Evolutionary conservation across 2,329 filamentous ascomycete genomes (phyloP), one percentile per base, ranked within the genome.

Genomic region (Ploettnerulaceae sp.): DNA sequence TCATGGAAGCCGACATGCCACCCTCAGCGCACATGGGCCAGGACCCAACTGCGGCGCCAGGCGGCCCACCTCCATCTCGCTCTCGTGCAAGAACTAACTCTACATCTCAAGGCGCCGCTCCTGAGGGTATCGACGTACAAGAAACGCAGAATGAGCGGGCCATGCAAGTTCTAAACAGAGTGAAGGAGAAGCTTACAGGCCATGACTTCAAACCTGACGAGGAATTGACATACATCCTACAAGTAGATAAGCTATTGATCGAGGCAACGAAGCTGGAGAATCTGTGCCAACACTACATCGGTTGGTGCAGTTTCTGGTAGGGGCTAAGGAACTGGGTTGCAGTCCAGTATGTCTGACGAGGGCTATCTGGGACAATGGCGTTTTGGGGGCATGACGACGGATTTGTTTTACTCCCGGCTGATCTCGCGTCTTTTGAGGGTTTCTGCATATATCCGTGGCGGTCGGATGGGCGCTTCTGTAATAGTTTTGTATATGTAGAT

Each of bases 251-350:
- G 67, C 72, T 99, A 60, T 86, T 99, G 59, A 84, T 86, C 52
- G 91, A 98, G 71, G 93, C 93, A 17, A 98, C 93, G 5, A 96
- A 93, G 63, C 74, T 97, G 59, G 93, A 97, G 76, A 97, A 97
- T 66, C 72, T 98, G 52, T 98, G 93, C 66, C 93, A 97, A 73
- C 93, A 97, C 71, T 98, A 96, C 66, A 95, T 97, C 60, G 93
- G 93, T 54, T 97, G 91, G 91, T 97, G 91, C 70, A 94, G 88
- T 69, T 97, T 96, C 76, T 97, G 91, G 91, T 97, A 47, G 49
- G 21, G 21, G 36, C 29, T 24, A 15, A 22, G 25, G 32, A 11
- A n/a, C 17, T 9, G 15, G 14, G 8, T 11, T 29, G 11, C 3
- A 14, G 12, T 28, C 18, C 12, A 33, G 8, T 33, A 33, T 33